Conservation (phyloP, 2,329 filamentous ascomycete genomes). For the Ceratocystis alfenasii region DNA sequence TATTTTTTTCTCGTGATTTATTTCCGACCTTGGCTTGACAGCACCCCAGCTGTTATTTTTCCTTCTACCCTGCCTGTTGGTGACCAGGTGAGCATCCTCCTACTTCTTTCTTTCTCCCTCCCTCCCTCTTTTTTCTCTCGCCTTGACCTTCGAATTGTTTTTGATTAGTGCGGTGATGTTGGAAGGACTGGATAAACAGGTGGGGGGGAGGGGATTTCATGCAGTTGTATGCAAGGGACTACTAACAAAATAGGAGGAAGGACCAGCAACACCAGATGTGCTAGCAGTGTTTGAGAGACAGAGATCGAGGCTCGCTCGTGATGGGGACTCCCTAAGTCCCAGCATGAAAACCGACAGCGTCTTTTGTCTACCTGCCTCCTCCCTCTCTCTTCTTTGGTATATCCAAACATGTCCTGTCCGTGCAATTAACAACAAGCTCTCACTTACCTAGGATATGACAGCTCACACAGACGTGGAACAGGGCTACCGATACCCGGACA, state of each 20-base stretch:
- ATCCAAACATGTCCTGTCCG: background rate
- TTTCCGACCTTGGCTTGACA: slow-evolving; percentile 2
- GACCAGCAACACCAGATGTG: background rate
- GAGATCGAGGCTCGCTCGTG: background rate
- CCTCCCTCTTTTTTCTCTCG: background rate
- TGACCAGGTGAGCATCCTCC: background rate
- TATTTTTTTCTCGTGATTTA: slow-evolving; percentile 1
- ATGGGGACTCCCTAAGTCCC: background rate
- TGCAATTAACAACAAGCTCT: background rate
- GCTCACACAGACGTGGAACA: slow-evolving; percentile 10
- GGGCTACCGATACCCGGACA: slow-evolving; percentile 2
- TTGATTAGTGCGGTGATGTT: background rate
- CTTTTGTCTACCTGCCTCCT: background rate
- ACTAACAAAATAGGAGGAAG: background rate
- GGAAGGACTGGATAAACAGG: slow-evolving; percentile 10
- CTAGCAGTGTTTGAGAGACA: background rate
- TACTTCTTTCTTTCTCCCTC: background rate
- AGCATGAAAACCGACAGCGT: background rate
- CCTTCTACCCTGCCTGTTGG: background rate
- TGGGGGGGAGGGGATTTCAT: background rate
- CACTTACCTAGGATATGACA: background rate
- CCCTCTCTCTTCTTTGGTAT: background rate
- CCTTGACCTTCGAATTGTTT: background rate
- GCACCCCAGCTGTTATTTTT: slow-evolving; percentile 3
- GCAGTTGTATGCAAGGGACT: slow-evolving; percentile 4